These are phyloP conservation scores for Termitomyces sp. DNA, from an alignment of 1,284 basidiomycete genomes.

Conservation along the genomic window DNA sequence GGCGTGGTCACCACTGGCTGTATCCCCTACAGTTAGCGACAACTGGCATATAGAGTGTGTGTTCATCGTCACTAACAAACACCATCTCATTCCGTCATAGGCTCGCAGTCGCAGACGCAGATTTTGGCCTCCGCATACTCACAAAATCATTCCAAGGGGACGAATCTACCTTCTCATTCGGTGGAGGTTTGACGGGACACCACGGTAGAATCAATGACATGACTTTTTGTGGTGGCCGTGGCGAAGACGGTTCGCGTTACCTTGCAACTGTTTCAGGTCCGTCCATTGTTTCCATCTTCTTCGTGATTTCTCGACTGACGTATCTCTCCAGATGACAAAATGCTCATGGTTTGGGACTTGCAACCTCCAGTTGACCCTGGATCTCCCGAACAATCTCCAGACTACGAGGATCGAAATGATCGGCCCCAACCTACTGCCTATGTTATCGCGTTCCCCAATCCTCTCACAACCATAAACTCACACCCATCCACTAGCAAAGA, in stretches of 20 bases:
- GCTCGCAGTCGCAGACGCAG: slow-evolving; percentile 57
- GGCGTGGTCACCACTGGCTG: slow-evolving; percentile 69
- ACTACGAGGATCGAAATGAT: slow-evolving; percentile 19
- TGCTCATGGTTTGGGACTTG: slow-evolving; percentile 81
- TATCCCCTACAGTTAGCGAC: slow-evolving; percentile 59
- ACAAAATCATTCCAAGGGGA: slow-evolving; percentile 44
- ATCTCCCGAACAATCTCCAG: slow-evolving; percentile 28
- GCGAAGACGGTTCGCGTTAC: slow-evolving; percentile 61
- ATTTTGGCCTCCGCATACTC: slow-evolving; percentile 66
- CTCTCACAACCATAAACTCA: slow-evolving; percentile 61
- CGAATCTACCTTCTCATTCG: slow-evolving; percentile 64
- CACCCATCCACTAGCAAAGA: slow-evolving; percentile 71
- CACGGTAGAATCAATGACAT: slow-evolving; percentile 71
- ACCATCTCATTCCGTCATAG: slow-evolving; percentile 30
- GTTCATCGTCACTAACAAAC: background rate
- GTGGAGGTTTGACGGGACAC: slow-evolving; percentile 72
- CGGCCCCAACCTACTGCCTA: slow-evolving; percentile 69
- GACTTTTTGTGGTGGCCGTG: slow-evolving; percentile 67
- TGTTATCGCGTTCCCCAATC: slow-evolving; percentile 64
- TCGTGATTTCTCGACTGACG: background rate
- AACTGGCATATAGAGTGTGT: slow-evolving; percentile 66
- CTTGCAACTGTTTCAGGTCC: slow-evolving; percentile 74
- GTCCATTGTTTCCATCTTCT: slow-evolving; percentile 13
- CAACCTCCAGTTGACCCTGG: slow-evolving; percentile 45
- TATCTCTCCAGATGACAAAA: slow-evolving; percentile 58